Base-by-base conservation (phyloP, 2,329 filamentous ascomycete species). In the Aschersonia sp. region DNA sequence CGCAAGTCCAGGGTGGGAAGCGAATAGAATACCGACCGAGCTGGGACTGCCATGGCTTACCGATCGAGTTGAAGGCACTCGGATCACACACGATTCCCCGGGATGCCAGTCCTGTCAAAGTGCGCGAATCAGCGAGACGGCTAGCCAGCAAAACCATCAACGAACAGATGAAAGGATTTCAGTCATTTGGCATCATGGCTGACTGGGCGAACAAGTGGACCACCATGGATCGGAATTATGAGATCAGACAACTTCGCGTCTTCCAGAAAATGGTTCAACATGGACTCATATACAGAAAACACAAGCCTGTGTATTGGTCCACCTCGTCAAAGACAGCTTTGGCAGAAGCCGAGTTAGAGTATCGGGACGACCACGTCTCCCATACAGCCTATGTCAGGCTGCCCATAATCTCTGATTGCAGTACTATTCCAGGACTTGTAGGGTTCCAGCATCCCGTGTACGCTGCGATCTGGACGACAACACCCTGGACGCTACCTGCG, bases 391-490 rank as follows among this genome's bases (percentile, higher is more conserved):
- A 83, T 59, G 76, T 98, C 43, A 81, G 78, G 50, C 94, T 94
- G 57, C 84, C 81, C 1, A 70, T 95, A 31, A 62, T 78, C 10
- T 61, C 60, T 6, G 60, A 63, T 45, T 58, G 54, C 52, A 55
- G 50, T 8, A 52, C 53, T 5, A 53, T 65, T 2, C 57, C 64
- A 0, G 62, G 60, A 9, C 56, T 76, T 45, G 54, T 60, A 30
- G 51, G 53, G 4, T 61, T 76, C 29, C 54, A 64, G 5, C 71
- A 72, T 4, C 66, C 70, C 5, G 59, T 95, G 9, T 83, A 75
- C 60, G 87, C 84, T n/a, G 74, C 92, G n/a, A 86, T 97, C 46
- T 98, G 92, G 92, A 98, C 92, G 2, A 98, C 92, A 0, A 98
- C 92, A 1, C 92, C 92, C 0, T 98, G 92, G 92, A 98, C 92